phyloP scores from a whole-genome alignment of 176 grass and related monocot species.

The Oropetium thomaeum region DNA sequence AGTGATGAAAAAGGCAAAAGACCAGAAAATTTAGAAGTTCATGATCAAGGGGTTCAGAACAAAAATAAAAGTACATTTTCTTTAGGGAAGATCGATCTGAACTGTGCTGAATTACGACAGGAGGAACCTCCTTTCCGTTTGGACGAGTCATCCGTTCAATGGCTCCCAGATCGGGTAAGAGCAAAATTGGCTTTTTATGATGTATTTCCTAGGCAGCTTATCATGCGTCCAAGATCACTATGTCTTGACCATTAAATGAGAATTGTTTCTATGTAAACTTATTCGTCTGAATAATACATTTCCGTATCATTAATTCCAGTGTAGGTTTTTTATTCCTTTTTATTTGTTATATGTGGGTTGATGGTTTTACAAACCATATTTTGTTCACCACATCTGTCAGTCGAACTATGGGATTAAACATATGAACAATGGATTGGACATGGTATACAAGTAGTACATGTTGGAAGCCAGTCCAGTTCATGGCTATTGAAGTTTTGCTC shows the following conservation, averaged over 20 bases:
- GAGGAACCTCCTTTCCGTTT: conserved; percentile 18
- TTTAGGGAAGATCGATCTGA: conserved; percentile 25
- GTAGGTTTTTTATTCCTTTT: background rate
- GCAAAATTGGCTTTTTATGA: background rate
- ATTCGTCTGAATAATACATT: background rate
- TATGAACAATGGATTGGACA: background rate
- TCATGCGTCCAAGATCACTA: background rate
- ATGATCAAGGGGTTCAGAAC: conserved; percentile 30
- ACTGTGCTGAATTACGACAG: conserved; percentile 26
- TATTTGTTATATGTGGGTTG: background rate
- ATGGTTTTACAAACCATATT: conserved; percentile 3
- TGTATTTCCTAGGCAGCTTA: conserved; percentile 9
- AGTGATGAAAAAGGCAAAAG: conserved; percentile 41
- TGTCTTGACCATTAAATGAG: background rate
- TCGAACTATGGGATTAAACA: background rate
- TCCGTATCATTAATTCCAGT: background rate
- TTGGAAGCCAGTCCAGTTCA: background rate
- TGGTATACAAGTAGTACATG: background rate
- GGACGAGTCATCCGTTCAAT: conserved; percentile 27
- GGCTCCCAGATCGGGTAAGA: conserved; percentile 49
- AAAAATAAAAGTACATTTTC: conserved; percentile 32
- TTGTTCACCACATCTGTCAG: background rate
- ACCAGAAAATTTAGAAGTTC: conserved; percentile 33
- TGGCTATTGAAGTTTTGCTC: background rate
- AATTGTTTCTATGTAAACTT: background rate